Evolutionary conservation across 129 eudicot species (phyloP).

Genomic region (Apium graveolens): DNA sequence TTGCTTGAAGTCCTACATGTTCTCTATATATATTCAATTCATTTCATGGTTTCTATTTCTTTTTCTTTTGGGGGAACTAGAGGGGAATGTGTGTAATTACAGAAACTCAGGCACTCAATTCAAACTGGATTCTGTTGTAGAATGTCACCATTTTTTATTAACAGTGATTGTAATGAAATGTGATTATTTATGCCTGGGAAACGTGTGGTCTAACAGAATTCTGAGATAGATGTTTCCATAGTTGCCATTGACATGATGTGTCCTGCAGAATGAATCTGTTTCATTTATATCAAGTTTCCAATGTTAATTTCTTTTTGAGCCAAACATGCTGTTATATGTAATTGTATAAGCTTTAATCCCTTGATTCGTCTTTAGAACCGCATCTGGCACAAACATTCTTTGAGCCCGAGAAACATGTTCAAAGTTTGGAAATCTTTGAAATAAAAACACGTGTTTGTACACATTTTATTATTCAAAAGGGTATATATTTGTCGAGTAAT

Average conservation of each 20-base stretch:
- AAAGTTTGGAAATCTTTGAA: too few relatives aligned
- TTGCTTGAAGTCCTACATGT: constrained; percentile 16
- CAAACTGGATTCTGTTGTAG: not conserved
- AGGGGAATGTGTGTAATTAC: constrained; percentile 18
- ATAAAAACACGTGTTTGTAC: too few relatives aligned
- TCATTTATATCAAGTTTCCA: too few relatives aligned
- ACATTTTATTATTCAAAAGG: too few relatives aligned
- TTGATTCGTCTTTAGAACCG: too few relatives aligned
- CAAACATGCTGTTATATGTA: too few relatives aligned
- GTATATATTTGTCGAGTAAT: too few relatives aligned
- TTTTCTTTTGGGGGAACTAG: constrained; percentile 1
- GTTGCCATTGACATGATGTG: not conserved
- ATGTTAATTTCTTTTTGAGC: too few relatives aligned
- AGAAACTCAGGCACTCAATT: not conserved
- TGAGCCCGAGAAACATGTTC: too few relatives aligned
- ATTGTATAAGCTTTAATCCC: too few relatives aligned
- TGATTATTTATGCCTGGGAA: constrained; percentile 1
- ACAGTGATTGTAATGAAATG: constrained; percentile 13
- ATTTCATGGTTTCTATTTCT: not conserved
- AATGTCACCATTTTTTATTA: constrained; percentile 3
- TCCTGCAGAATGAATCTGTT: not conserved
- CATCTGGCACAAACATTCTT: too few relatives aligned
- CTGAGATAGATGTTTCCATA: not conserved
- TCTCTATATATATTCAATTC: constrained; percentile 5
- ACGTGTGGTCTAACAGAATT: not conserved